Evolutionary conservation across 108 stramenopile species (phyloP).

Genomic region (Nannochloropsis granulata): DNA sequence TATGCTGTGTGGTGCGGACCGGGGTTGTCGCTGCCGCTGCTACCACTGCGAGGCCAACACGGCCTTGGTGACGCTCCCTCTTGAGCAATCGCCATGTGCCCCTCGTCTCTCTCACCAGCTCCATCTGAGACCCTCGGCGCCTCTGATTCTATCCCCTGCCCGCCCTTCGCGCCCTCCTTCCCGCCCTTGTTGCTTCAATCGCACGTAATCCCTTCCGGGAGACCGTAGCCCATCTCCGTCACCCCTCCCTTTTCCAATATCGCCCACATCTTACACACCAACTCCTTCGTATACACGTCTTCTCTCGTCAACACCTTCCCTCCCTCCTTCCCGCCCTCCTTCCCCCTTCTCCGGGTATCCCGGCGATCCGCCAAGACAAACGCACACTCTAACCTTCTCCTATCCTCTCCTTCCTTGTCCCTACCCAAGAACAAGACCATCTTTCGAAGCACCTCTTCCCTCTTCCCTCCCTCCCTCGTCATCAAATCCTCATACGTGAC

Average conservation of each 20-base stretch:
- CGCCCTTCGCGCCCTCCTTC: background rate
- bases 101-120: background rate
- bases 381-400: background rate
- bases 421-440: background rate
- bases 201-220: background rate
- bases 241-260: background rate
- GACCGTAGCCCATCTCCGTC: background rate
- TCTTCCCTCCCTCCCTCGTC: background rate
- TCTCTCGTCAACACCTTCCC: background rate
- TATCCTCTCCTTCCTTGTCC: background rate
- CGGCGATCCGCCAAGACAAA: background rate
- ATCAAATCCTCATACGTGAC: background rate
- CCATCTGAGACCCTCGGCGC: background rate
- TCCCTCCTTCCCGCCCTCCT: background rate
- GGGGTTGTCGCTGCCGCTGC: too few relatives aligned
- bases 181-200: background rate
- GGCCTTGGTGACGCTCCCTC: background rate
- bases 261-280: background rate
- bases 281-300: background rate
- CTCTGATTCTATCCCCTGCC: background rate
- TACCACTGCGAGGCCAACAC: background rate
- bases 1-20: too few relatives aligned
- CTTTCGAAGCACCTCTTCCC: background rate
- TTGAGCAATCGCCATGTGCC: background rate
- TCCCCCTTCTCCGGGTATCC: background rate